Base-by-base conservation (phyloP, 2,329 filamentous ascomycete species). In the Gaeumannomyces tritici region DNA sequence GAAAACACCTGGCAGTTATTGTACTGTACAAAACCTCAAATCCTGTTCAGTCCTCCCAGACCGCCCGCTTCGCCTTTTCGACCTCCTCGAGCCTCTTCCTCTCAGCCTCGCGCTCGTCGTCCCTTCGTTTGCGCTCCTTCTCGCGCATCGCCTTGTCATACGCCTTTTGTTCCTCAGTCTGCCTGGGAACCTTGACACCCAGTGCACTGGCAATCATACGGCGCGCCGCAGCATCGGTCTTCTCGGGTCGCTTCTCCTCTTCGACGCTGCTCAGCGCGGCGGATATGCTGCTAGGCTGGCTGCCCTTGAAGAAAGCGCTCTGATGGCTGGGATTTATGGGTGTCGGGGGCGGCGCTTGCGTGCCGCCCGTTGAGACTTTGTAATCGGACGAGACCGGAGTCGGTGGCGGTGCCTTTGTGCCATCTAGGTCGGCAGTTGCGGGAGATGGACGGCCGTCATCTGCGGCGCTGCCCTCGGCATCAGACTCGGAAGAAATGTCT, bases 201-300 rank as follows among this genome's bases (percentile, higher is more conserved):
- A 98, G 77, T 0, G 90, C 92, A 4, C 89, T 90, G 0, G 91
- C 92, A 72, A 99, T 98, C 84, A 99, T 82, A 64, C 95, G 82
- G 65, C 89, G 85, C 6, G 95, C 95, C 54, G 96, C 91, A 0
- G 92, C 91, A 65, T 96, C 96, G 65, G 93, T 96, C 80, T 96
- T 99, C 76, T 96, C 93, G 0, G 92, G 93, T 54, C 90, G 78
- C 62, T 64, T 64, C 66, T 67, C 64, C 75, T 73, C n/a, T 75
- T 79, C 5, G 85, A 83, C 0, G 84, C 85, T 67, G 84, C 82
- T 18, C 42, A 51, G n/a, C 42, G 42, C 42, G 21, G 42, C 42
- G 9, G 55, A 56, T 27, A 27, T 56, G 55, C 55, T 56, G 21
- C 42, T n/a, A 6, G 42, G 42, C 42, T 51, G 42, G 42, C 21